Base-by-base conservation (phyloP, 257 asterid species). In the Primulina huaijiensis region DNA sequence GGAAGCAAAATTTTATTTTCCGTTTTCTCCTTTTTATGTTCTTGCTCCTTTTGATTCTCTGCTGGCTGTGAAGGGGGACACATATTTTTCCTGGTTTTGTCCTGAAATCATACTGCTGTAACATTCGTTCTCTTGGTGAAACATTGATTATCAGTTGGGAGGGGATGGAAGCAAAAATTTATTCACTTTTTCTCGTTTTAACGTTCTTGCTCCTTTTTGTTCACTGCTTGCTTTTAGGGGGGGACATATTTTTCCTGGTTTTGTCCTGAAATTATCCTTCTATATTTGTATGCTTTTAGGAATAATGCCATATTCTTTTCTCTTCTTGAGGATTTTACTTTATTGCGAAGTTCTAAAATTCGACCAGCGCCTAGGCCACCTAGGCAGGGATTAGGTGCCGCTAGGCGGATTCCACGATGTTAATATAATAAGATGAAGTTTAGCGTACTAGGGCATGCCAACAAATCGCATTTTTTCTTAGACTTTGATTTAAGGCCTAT, bases 201-300 rank as follows among this genome's bases (percentile, higher is more conserved):
- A 40, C 1, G 37, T 14, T 65, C 70, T 23, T 65, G 19, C 14
- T 65, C 17, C 60, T 38, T 27, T 9, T 23, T 2, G 1, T 11
- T 65, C 70, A 33, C 34, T 61, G 20, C 62, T n/a, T 1, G 40
- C 55, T n/a, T 16, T 12, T 23, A 57, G 30, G 30, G 30, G 30
- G 30, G 3, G 3, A 27, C 3, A 2, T 27, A 27, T 27, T 27
- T 27, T 27, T 27, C 30, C 30, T 27, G 30, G 30, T 27, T 38
- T 38, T 38, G 50, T 38, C 50, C 50, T 37, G 59, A 59, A 64
- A 19, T 20, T 40, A 6, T 62, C 62, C 20, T 70, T 67, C 46
- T 29, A 16, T 25, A 4, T 69, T 19, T 57, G 55, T 35, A 69
- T 2, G 9, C 58, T 58, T 11, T 14, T 33, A 21, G 17, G 65